Base-by-base conservation (phyloP, 768 basidiomycete species). In the Mycena sanguinolenta region DNA sequence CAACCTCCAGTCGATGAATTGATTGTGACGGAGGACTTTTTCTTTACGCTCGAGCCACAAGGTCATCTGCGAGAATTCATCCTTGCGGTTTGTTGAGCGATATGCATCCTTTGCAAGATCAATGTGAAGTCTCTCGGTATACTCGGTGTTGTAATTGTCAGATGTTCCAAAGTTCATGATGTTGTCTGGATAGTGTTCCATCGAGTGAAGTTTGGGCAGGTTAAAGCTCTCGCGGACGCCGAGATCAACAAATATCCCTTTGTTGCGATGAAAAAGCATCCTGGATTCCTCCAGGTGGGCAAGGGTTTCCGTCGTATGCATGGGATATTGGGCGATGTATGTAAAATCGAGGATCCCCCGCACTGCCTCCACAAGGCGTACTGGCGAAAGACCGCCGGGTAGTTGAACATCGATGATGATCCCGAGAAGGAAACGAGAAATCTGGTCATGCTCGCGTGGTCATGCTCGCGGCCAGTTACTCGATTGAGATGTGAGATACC, bases 401-500 rank as follows among this genome's bases (percentile, higher is more conserved):
- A n/a, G n/a, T n/a, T n/a, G n/a, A n/a, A n/a, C n/a, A n/a, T n/a
- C n/a, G n/a, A n/a, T n/a, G n/a, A n/a, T n/a, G n/a, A n/a, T n/a
- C n/a, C n/a, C n/a, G n/a, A n/a, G n/a, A n/a, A n/a, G n/a, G n/a
- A n/a, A n/a, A 58, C 65, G 53, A 54, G 78, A 70, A 52, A 78
- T 75, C 52, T 67, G 71, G n/a, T n/a, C n/a, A n/a, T n/a, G n/a
- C n/a, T n/a, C n/a, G n/a, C n/a, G n/a, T n/a, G n/a, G 57, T 78
- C 76, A 66, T 80, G 78, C 68, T 84, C 80, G 0, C 70, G 78
- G 2, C 82, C 83, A 0, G 80, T 82, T 74, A 79, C 79, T 55
- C 81, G 80, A 23, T 78, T 76, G 1, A 84, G 59, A 0, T 63
- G 50, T 1, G 79, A 80, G 27, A 83, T 82, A 0, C 82, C 82